phyloP scores from a whole-genome alignment of 306 rosid species.

The Cucurbita moschata region DNA sequence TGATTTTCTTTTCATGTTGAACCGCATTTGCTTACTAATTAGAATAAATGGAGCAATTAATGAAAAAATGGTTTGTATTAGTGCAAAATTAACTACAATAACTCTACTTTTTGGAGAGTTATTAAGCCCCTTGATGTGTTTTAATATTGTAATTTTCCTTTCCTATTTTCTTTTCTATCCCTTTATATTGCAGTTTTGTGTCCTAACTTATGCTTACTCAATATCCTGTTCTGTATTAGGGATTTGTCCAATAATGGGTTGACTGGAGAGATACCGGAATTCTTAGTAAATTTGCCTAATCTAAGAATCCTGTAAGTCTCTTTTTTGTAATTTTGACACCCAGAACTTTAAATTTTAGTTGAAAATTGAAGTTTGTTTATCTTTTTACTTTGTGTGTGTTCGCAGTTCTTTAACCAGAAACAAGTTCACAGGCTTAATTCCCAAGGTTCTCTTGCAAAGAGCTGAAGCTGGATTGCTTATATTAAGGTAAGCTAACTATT shows the following conservation, averaged over 20 bases:
- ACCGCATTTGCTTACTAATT: too few species aligned
- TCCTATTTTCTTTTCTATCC: neutral
- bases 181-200: neutral
- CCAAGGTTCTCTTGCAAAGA: slow-evolving; percentile 7
- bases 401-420: slow-evolving; percentile 8
- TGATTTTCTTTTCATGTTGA: too few species aligned
- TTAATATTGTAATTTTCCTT: neutral
- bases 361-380: neutral
- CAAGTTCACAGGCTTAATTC: slow-evolving; percentile 10
- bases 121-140: neutral
- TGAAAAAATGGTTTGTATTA: too few species aligned
- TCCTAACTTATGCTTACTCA: neutral
- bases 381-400: neutral
- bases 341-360: neutral
- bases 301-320: slow-evolving; percentile 21
- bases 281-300: slow-evolving; percentile 10
- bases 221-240: slow-evolving; percentile 6
- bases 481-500: neutral
- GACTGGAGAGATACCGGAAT: slow-evolving; percentile 20
- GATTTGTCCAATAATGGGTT: slow-evolving; percentile 34
- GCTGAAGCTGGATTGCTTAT: neutral
- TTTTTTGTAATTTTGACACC: neutral
- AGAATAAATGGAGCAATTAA: too few species aligned
- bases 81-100: too few species aligned
- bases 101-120: too few species aligned